Evolutionary conservation across 1,284 basidiomycete genomes (phyloP).

Genomic region (Gomphus bonarii): DNA sequence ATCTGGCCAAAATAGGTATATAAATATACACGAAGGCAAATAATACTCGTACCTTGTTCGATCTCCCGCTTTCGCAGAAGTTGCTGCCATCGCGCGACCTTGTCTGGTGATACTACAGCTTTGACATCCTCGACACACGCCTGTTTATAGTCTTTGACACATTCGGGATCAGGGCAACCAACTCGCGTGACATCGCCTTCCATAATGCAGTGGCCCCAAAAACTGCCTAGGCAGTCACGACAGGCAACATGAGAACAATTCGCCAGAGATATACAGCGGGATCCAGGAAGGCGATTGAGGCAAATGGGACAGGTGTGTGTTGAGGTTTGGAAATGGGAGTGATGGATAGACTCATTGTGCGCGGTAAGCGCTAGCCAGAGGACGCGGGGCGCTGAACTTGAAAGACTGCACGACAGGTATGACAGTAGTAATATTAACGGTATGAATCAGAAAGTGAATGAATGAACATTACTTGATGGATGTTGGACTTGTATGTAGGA

Average conservation of each 20-base stretch:
- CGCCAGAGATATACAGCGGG: constrained; percentile 50
- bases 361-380: constrained; percentile 37
- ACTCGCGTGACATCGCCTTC: constrained; percentile 65
- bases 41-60: constrained; percentile 44
- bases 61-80: constrained; percentile 54
- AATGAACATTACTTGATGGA: constrained; percentile 34
- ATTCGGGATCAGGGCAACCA: constrained; percentile 60
- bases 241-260: constrained; percentile 66
- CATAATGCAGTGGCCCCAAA: constrained; percentile 62
- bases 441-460: neutral
- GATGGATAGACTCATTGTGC: constrained; percentile 36
- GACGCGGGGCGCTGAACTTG: constrained; percentile 43
- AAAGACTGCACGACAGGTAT: constrained; percentile 10
- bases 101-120: constrained; percentile 48
- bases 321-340: constrained; percentile 41
- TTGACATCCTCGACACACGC: constrained; percentile 76
- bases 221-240: constrained; percentile 56
- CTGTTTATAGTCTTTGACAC: constrained; percentile 84
- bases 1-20: constrained; percentile 31
- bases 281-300: constrained; percentile 57
- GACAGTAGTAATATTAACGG: neutral
- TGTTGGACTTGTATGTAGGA: constrained; percentile 22
- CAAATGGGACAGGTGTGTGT: constrained; percentile 65
- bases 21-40: neutral
- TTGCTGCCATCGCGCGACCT: constrained; percentile 63